Evolutionary conservation across 1,139 yeast species (phyloP), one percentile per base, ranked within the genome.

Genomic region (Dujonia santamariae): DNA sequence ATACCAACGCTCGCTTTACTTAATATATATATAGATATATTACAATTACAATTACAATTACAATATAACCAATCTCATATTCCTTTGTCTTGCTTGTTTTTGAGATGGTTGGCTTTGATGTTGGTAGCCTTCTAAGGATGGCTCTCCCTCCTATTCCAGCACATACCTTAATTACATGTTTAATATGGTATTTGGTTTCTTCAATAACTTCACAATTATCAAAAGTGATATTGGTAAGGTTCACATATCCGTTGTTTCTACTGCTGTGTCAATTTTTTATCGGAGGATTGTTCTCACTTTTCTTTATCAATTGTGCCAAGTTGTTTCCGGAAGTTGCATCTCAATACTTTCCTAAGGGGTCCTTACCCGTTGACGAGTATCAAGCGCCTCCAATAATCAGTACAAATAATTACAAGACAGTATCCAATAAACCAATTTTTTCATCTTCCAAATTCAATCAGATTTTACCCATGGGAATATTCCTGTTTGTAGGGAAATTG

Each of bases 151-250:
- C 68, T 3, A 43, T 64, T n/a, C 58, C 64, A 42, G 35, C 59
- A 21, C 54, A 51, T 34, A 59, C 63, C 8, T 43, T 65, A 2
- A 38, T 50, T 4, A 41, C 60, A 24, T 72, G 78, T 43, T 42
- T 65, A 19, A 35, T 53, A 19, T 73, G 78, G 78, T 73, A 72
- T 44, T 45, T 56, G 26, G 57, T 67, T 15, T 70, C 76, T 25
- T 64, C 77, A 8, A 42, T 68, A 6, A 72, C 78, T 3, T 63
- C 78, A 3, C 78, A 72, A 43, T 50, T 67, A 33, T 72, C 76
- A 17, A 72, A 70, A 38, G 34, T 54, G 14, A 67, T 72, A 4
- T 52, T 73, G 30, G 51, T 56, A n/a, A 56, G 56, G 35, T 67
- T 72, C 43, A 59, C 62, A 4, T 72, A 61, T 46, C 78, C 79